phyloP scores from a whole-genome alignment of 176 grass and related monocot genomes.

The Carex parvula region DNA sequence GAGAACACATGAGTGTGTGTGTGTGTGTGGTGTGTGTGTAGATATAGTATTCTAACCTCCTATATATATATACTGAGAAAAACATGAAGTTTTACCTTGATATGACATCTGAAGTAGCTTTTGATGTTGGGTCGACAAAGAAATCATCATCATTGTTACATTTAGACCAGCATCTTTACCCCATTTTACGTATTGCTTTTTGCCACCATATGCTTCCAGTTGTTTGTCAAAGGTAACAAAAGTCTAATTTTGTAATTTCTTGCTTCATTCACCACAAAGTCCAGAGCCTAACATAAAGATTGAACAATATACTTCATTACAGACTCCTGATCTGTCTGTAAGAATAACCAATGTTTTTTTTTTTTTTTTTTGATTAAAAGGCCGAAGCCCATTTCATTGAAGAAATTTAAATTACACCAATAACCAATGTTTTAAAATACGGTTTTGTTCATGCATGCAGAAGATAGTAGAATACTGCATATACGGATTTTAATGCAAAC shows the following conservation, averaged over 20 bases:
- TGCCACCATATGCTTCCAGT: slow-evolving; percentile 67
- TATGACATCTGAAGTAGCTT: slow-evolving; percentile 48
- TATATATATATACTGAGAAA: background rate
- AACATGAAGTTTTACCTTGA: slow-evolving; percentile 30
- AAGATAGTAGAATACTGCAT: no score
- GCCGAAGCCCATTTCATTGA: no score
- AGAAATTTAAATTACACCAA: no score
- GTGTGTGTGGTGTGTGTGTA: no score
- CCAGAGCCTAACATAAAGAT: slow-evolving; percentile 41
- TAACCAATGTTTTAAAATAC: no score
- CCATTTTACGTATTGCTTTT: slow-evolving; percentile 63
- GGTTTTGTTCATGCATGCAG: no score
- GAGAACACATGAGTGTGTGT: no score
- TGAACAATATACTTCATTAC: background rate
- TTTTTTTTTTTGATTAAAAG: no score
- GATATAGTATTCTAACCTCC: no score
- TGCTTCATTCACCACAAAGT: slow-evolving; percentile 76
- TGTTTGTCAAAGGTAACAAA: slow-evolving; percentile 50
- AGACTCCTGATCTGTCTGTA: background rate
- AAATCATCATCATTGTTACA: slow-evolving; percentile 55
- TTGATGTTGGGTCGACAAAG: slow-evolving; percentile 46
- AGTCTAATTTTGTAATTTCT: slow-evolving; percentile 56
- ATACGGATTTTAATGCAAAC: no score
- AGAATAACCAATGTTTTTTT: no score
- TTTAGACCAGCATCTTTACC: slow-evolving; percentile 38